Evolutionary conservation across 2,329 filamentous ascomycete genomes (phyloP).

Genomic region (Aaosphaeria arxii): DNA sequence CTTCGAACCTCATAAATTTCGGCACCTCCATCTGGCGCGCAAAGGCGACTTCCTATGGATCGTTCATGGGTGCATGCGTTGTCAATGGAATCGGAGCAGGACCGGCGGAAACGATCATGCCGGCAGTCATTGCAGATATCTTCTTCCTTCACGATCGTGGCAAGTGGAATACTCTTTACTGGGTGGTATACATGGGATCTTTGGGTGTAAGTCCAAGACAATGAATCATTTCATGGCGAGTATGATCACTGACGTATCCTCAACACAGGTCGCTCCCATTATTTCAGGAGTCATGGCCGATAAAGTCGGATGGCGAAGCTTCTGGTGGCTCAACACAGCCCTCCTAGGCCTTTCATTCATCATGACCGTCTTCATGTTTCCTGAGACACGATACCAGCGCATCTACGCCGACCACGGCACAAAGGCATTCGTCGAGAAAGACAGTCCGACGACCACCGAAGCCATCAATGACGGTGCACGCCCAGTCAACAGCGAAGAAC

Average conservation of each 20-base stretch:
- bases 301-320: slow-evolving; percentile 58
- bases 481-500: slow-evolving; percentile 5
- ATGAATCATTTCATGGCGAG: background rate
- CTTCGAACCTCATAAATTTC: slow-evolving; percentile 53
- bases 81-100: slow-evolving; percentile 63
- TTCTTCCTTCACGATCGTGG: slow-evolving; percentile 65
- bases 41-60: slow-evolving; percentile 54
- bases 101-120: slow-evolving; percentile 61
- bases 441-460: slow-evolving; percentile 10
- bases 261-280: slow-evolving; percentile 50
- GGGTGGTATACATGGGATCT: slow-evolving; percentile 60
- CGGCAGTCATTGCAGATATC: slow-evolving; percentile 62
- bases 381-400: slow-evolving; percentile 61
- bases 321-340: slow-evolving; percentile 65
- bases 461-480: slow-evolving; percentile 11
- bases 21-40: slow-evolving; percentile 58
- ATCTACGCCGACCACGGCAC: slow-evolving; percentile 20
- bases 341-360: slow-evolving; percentile 50
- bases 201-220: slow-evolving; percentile 48
- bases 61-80: slow-evolving; percentile 63
- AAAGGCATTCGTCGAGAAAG: background rate
- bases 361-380: slow-evolving; percentile 58
- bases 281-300: slow-evolving; percentile 60
- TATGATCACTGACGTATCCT: background rate
- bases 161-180: slow-evolving; percentile 61